phyloP scores from a whole-genome alignment of 163 green algal genomes.

The Trebouxiophyceae sp. region DNA sequence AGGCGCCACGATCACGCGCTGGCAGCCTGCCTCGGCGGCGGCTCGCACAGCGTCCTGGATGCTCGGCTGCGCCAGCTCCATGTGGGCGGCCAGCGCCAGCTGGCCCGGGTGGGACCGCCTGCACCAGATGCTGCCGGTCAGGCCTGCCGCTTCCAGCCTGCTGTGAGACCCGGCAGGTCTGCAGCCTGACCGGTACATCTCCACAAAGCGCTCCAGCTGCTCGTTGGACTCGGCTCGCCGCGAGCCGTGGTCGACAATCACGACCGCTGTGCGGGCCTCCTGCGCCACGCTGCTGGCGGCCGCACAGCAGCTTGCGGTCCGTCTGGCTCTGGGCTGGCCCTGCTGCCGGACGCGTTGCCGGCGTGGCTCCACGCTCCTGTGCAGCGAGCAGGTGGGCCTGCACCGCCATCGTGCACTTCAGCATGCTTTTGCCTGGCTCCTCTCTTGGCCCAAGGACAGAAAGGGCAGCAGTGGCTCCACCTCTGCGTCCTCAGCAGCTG shows the following conservation, averaged over 20 bases:
- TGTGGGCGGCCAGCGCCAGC: slow-evolving; percentile 51
- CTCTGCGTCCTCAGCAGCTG: too few relatives aligned
- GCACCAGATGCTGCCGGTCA: background rate
- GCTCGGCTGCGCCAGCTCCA: slow-evolving; percentile 54
- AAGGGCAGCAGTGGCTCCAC: too few relatives aligned
- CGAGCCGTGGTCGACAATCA: slow-evolving; percentile 85
- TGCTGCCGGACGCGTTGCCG: too few relatives aligned
- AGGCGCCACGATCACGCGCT: slow-evolving; percentile 64
- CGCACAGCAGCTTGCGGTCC: background rate
- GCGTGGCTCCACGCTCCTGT: too few relatives aligned
- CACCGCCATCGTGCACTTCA: too few relatives aligned
- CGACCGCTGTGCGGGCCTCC: slow-evolving; percentile 33
- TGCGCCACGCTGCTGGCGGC: background rate
- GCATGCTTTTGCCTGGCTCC: too few relatives aligned
- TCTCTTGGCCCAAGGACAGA: too few relatives aligned
- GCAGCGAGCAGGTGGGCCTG: too few relatives aligned
- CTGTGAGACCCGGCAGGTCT: background rate
- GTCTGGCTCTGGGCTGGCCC: too few relatives aligned
- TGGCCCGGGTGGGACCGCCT: slow-evolving; percentile 20
- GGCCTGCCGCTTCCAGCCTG: background rate
- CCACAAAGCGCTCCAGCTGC: slow-evolving; percentile 50
- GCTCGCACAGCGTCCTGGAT: slow-evolving; percentile 40
- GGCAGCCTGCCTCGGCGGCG: slow-evolving; percentile 28
- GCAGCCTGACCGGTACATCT: slow-evolving; percentile 47
- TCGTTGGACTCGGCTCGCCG: slow-evolving; percentile 59